These are phyloP conservation scores for Cystofilobasidium bisporidii DNA, from an alignment of 768 basidiomycete genomes.

Conservation along the genomic window DNA sequence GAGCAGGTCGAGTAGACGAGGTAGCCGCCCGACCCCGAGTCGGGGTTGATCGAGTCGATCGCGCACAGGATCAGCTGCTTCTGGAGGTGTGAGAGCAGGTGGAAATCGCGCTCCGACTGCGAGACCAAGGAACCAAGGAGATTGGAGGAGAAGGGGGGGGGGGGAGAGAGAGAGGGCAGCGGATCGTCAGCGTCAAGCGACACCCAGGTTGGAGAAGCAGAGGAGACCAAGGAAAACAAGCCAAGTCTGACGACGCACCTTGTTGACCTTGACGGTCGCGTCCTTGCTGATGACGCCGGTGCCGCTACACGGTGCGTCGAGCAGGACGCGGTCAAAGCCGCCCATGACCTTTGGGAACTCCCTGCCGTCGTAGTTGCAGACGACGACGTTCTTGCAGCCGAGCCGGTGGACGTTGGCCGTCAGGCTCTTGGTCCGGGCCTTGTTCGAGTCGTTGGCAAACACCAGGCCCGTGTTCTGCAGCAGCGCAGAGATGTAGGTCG, in stretches of 20 bases:
- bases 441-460: slow-evolving; percentile 94
- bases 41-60: slow-evolving; percentile 84
- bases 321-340: slow-evolving; percentile 90
- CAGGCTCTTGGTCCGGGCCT: slow-evolving; percentile 85
- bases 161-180: neutral
- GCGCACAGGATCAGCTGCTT: slow-evolving; percentile 97
- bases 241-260: no score
- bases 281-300: slow-evolving; percentile 99
- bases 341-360: slow-evolving; percentile 99
- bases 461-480: slow-evolving; percentile 96
- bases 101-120: slow-evolving; percentile 93
- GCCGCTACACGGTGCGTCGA: slow-evolving; percentile 96
- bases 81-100: slow-evolving; percentile 89
- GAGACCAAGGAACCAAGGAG: no score
- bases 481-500: slow-evolving; percentile 92
- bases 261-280: slow-evolving; percentile 93
- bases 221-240: no score
- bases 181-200: slow-evolving; percentile 8
- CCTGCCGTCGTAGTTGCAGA: slow-evolving; percentile 93
- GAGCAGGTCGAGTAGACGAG: slow-evolving; percentile 98
- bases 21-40: slow-evolving; percentile 83
- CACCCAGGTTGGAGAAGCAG: no score
- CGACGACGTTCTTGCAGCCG: slow-evolving; percentile 94
- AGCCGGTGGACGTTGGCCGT: slow-evolving; percentile 93
- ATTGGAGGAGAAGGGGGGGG: neutral